Evolutionary conservation across 768 basidiomycete species (phyloP).

Genomic region (Lanmaoa rubissima): DNA sequence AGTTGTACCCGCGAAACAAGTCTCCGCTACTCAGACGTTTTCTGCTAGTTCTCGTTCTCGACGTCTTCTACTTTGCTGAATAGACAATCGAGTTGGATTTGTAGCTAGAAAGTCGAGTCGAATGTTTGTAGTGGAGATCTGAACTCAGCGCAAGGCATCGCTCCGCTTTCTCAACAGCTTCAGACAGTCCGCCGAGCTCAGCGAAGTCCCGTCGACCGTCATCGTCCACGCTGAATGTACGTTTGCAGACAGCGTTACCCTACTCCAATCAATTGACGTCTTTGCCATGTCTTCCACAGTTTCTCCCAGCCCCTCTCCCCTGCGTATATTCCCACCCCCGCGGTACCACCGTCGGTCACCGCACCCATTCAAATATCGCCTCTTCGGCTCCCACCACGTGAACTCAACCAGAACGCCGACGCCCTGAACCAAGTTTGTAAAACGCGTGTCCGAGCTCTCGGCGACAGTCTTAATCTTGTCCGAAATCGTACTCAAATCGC

Average conservation of each 20-base stretch:
- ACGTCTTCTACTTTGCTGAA: background rate
- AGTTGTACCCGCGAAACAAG: background rate
- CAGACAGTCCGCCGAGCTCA: conserved; percentile 37
- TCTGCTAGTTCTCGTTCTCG: background rate
- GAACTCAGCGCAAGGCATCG: conserved; percentile 28
- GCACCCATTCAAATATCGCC: conserved; percentile 14
- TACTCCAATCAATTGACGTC: conserved; percentile 25
- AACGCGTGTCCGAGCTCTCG: conserved; percentile 35
- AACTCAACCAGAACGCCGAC: conserved; percentile 31
- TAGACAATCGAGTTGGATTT: background rate
- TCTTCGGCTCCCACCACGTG: conserved; percentile 38
- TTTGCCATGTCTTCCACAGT: conserved; percentile 23
- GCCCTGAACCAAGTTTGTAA: conserved; percentile 34
- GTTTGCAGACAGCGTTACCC: conserved; percentile 22
- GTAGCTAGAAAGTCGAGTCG: conserved; percentile 1
- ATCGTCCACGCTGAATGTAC: conserved; percentile 19
- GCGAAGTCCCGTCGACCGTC: conserved; percentile 28
- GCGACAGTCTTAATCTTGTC: conserved; percentile 33
- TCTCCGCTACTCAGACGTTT: background rate
- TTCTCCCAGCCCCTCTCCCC: conserved; percentile 9
- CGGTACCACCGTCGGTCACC: conserved; percentile 16
- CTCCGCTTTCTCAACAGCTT: conserved; percentile 21
- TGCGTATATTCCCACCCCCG: conserved; percentile 11
- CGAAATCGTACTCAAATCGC: conserved; percentile 33
- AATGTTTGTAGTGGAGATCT: conserved; percentile 15